Percentiles rank a stretch among this genome's conserved stretches.
Evolutionary conservation across 768 basidiomycete species (phyloP).

Genomic region (Megacollybia marginata): DNA sequence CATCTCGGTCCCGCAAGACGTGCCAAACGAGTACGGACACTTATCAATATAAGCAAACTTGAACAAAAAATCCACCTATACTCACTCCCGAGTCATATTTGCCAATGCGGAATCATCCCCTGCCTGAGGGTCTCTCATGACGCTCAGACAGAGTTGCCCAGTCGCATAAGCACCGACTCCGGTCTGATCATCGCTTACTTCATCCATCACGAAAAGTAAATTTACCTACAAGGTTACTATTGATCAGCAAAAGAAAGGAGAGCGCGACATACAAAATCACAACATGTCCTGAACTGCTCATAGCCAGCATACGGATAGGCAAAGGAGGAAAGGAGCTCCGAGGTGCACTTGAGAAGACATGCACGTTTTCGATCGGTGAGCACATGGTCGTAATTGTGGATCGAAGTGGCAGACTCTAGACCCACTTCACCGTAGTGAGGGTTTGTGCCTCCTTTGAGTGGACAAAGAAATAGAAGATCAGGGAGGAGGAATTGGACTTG

Average conservation of each 20-base stretch:
- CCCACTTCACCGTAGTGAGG: no score
- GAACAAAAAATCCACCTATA: not conserved
- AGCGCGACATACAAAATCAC: constrained; percentile 40
- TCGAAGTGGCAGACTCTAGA: no score
- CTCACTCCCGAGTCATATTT: constrained; percentile 56
- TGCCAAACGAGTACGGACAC: constrained; percentile 48
- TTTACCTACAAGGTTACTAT: constrained; percentile 34
- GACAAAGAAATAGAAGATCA: no score
- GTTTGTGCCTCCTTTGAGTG: constrained; percentile 41
- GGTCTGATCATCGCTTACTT: constrained; percentile 61
- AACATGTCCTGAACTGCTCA: no score
- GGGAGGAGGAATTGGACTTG: no score
- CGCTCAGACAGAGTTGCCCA: constrained; percentile 45
- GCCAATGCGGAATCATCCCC: no score
- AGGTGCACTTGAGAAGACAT: constrained; percentile 55
- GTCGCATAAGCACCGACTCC: constrained; percentile 47
- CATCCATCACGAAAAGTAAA: constrained; percentile 63
- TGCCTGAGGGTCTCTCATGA: no score
- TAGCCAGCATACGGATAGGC: constrained; percentile 57
- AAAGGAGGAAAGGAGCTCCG: constrained; percentile 55
- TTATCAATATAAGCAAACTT: no score
- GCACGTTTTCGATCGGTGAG: constrained; percentile 54
- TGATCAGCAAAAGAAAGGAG: no score
- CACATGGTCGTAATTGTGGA: constrained; percentile 50
- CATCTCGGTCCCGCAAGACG: no score